phyloP scores from a whole-genome alignment of 1,284 basidiomycete genomes.

The Ustilago bromivora region DNA sequence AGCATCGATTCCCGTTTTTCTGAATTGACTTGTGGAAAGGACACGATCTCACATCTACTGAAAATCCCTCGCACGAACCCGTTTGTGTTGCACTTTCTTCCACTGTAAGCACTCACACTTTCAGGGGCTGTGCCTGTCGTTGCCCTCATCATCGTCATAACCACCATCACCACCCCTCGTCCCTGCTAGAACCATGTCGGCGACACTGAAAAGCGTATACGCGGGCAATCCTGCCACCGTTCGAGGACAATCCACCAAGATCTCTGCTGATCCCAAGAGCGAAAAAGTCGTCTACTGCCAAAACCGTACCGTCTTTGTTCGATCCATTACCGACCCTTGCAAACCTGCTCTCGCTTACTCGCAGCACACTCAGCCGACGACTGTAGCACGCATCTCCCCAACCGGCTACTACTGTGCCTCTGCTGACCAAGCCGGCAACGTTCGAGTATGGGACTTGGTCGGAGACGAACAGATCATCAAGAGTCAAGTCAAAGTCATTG shows the following conservation, averaged over 20 bases:
- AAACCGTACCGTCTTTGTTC: conserved; percentile 78
- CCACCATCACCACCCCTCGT: not conserved
- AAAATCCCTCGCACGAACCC: conserved; percentile 7
- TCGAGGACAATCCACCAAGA: conserved; percentile 82
- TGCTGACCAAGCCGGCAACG: conserved; percentile 59
- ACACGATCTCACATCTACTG: not conserved
- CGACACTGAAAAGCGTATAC: conserved; percentile 31
- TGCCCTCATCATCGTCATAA: conserved; percentile 2
- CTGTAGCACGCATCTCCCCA: conserved; percentile 90
- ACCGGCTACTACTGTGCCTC: conserved; percentile 96
- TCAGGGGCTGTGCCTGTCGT: conserved; percentile 15
- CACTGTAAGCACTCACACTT: not conserved
- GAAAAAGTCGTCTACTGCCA: conserved; percentile 84
- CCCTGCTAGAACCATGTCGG: conserved; percentile 39
- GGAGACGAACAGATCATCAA: conserved; percentile 88
- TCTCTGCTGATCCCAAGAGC: conserved; percentile 78
- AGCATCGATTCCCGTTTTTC: not conserved
- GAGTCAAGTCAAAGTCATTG: conserved; percentile 77
- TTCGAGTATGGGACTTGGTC: conserved; percentile 92
- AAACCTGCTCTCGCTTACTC: conserved; percentile 73
- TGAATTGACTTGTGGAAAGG: not conserved
- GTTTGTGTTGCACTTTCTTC: conserved; percentile 8
- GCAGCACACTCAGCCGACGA: conserved; percentile 85
- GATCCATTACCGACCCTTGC: conserved; percentile 71
- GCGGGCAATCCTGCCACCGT: conserved; percentile 63